Evolutionary conservation across 202 grass and related monocot species (phyloP).

Genomic region (Setaria viridis): DNA sequence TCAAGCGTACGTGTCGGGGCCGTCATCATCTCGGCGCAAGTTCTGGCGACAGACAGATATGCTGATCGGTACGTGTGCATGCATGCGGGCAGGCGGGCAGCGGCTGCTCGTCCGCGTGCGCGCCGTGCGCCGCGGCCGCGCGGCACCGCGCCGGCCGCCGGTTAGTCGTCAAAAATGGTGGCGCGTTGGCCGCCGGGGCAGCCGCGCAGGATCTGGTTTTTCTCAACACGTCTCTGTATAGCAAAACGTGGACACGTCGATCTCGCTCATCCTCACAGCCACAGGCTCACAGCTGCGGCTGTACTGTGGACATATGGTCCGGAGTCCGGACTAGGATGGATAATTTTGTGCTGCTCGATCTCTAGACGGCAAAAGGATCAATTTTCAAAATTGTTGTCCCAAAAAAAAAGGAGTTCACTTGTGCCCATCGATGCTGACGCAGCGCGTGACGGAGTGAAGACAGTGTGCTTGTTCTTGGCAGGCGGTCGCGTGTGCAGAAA

Average conservation of each 20-base stretch:
- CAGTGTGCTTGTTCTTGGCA: neutral
- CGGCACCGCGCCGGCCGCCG: neutral
- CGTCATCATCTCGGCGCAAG: neutral
- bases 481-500: neutral
- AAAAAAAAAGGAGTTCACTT: no score
- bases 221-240: neutral
- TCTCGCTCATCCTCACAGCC: neutral
- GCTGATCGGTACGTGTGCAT: neutral
- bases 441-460: neutral
- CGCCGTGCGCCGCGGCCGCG: neutral
- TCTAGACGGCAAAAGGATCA: neutral
- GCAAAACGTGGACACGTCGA: neutral
- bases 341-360: neutral
- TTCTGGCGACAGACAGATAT: neutral
- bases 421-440: neutral
- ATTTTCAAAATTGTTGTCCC: no score
- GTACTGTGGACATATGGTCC: no score
- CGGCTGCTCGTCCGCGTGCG: slow-evolving; percentile 21
- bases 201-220: neutral
- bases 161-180: neutral
- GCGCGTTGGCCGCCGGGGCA: neutral
- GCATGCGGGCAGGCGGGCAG: neutral
- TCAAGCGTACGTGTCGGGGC: neutral
- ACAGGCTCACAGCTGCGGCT: no score
- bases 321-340: no score